Base-by-base conservation (phyloP, 768 basidiomycete genomes). In the Tubosaeta brunneosetosa region DNA sequence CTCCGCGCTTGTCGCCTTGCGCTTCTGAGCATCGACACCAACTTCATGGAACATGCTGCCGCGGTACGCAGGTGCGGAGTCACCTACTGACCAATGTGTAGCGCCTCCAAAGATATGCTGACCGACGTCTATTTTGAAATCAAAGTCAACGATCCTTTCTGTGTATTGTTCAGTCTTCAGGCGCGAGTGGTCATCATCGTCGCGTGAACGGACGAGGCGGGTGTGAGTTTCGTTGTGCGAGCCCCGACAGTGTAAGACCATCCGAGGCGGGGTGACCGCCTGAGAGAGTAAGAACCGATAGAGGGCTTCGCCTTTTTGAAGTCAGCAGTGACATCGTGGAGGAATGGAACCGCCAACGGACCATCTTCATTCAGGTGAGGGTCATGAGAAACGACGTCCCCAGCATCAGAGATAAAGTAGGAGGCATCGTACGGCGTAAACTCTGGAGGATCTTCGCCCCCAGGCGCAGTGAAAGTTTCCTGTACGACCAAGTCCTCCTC, bases 281-380 rank as follows among this genome's bases (percentile, higher is more conserved):
- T 85, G 81, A 4, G 75, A 74, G 22, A 88, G 77, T 16, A 91
- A 70, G 66, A 88, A 91, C 51, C 86, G 80, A 64, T 86, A 88
- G 22, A 90, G 75, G 0, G 84, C 83, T 60, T 86, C 85, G 42
- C 85, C 85, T 85, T 49, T 52, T 48, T 7, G 17, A 34, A 33
- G 51, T 59, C 41, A 61, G 47, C 41, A 53, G 22, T 22, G 22
- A 22, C 22, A 41, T 32, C 0, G 47, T 1, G 6, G 29, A 26
- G 36, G 44, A 26, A 41, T 11, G 0, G 38, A 47, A 5, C 14
- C 29, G 32, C 31, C 17, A 49, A 63, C 72, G 31, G 49, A 74
- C 85, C 85, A 58, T 88, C 85, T 45, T 77, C 67, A 52, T 88
- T 88, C 43, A 88, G 66, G 61, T 86, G 85, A 6, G 65, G 70